Evolutionary conservation across 1,284 basidiomycete genomes (phyloP), one percentile per base, ranked within the genome.

Genomic region (Tranzscheliella williamsii): DNA sequence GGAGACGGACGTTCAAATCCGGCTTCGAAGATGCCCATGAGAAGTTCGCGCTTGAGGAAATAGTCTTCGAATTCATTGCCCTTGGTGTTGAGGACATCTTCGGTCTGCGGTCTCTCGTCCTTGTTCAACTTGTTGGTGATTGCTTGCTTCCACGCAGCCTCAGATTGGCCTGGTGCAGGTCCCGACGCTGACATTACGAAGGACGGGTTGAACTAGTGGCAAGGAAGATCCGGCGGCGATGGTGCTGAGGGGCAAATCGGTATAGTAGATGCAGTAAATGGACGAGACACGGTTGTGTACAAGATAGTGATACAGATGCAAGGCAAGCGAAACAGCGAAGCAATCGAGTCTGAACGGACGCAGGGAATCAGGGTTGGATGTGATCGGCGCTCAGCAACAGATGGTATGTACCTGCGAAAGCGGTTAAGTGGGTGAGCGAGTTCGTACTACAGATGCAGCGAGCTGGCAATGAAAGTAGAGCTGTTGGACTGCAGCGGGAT

Each of bases 1-100:
- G 94, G 95, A 21, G 90, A 93, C 18, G 95, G 94, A 69, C 84
- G 86, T 80, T 98, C 95, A 79, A 97, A 98, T 18, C 75, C 75
- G 24, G 73, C 73, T 47, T 77, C 72, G 36, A 77, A 77, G 54
- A 77, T 77, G 42, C 75, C 75, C 75, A 77, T 77, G 23, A 77
- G 57, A n/a, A 77, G 67, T 55, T 75, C 72, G 21, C 75, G 67
- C 58, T 77, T 77, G 40, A 77, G 53, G 42, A 71, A 77, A 49
- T 72, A 77, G 47, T 77, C 75, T 45, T 77, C 75, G 42, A 76
- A 77, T 30, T 77, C 75, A 51, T 77, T 76, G 21, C 75, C 75
- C 43, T 77, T 76, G 33, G 73, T 77, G 31, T 67, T 70, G 43
- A 70, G 66, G 4, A 77, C 75, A 51, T 77, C 75, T 21, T 76